Percentiles rank a stretch among this genome's conserved stretches.
Conservation (phyloP, 73 alveolate species). For the Tetrahymena elliotti region DNA sequence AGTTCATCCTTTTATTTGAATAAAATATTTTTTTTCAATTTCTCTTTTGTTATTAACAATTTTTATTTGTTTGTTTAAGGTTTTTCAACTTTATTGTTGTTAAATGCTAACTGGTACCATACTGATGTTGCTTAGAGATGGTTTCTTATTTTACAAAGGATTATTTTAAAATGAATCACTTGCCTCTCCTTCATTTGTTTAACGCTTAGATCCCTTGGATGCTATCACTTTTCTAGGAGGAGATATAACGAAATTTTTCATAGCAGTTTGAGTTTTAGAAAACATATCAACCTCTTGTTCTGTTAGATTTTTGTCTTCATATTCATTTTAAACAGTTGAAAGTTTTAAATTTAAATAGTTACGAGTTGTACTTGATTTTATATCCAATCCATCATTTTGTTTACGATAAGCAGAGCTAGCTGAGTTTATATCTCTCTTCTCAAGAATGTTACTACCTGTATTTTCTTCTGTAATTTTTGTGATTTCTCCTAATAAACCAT, state of each 20-base stretch:
- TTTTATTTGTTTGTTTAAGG: no score
- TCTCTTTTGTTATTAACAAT: neutral
- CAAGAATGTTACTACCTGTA: neutral
- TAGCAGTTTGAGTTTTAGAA: neutral
- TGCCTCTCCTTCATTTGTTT: neutral
- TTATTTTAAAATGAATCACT: neutral
- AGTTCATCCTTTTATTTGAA: neutral
- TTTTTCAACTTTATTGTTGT: neutral
- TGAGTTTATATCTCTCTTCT: neutral
- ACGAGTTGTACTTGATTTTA: neutral
- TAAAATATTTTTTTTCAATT: no score
- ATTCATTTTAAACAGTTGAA: neutral
- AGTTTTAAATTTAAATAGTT: neutral
- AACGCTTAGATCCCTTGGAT: neutral
- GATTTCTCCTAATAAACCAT: neutral
- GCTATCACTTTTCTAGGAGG: neutral
- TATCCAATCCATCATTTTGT: neutral
- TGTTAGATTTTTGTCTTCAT: neutral
- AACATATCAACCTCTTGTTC: neutral
- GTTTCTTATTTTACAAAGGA: neutral
- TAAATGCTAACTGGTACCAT: neutral
- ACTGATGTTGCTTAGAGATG: neutral
- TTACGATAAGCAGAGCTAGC: neutral
- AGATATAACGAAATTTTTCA: neutral
- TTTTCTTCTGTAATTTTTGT: neutral